Evolutionary conservation across 495 filamentous ascomycete genomes (phyloP).

Genomic region (Platismatia glauca): DNA sequence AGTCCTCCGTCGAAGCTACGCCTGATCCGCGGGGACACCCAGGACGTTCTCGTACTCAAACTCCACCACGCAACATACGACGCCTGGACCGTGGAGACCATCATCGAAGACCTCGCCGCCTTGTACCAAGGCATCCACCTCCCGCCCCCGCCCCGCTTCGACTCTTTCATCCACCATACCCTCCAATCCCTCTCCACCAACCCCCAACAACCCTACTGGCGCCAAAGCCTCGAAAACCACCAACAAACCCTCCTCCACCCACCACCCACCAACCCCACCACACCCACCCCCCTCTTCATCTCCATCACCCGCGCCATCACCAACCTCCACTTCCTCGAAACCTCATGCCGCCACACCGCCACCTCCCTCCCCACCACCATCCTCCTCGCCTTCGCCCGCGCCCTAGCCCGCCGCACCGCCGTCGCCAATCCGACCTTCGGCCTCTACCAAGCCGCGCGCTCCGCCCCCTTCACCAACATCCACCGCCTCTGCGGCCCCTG

Average conservation of each 20-base stretch:
- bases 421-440: constrained; percentile 27
- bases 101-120: constrained; percentile 26
- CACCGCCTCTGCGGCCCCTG: constrained; percentile 26
- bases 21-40: constrained; percentile 23
- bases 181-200: not conserved
- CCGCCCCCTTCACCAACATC: constrained; percentile 23
- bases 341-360: constrained; percentile 17
- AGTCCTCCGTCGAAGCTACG: constrained; percentile 26
- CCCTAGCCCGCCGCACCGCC: constrained; percentile 22
- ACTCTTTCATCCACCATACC: constrained; percentile 22
- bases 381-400: constrained; percentile 28
- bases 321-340: constrained; percentile 16
- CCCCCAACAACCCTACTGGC: constrained; percentile 11
- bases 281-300: not conserved
- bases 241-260: constrained; percentile 14
- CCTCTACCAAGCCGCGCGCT: constrained; percentile 32
- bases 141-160: constrained; percentile 19
- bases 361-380: constrained; percentile 28
- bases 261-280: not conserved
- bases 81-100: constrained; percentile 29
- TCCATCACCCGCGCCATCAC: constrained; percentile 6
- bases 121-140: constrained; percentile 22
- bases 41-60: constrained; percentile 26
- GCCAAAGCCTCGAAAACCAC: not conserved
- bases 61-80: constrained; percentile 34